Base-by-base conservation (phyloP, 805 yeast genomes). In the Saccharomyces kudriavzevii region DNA sequence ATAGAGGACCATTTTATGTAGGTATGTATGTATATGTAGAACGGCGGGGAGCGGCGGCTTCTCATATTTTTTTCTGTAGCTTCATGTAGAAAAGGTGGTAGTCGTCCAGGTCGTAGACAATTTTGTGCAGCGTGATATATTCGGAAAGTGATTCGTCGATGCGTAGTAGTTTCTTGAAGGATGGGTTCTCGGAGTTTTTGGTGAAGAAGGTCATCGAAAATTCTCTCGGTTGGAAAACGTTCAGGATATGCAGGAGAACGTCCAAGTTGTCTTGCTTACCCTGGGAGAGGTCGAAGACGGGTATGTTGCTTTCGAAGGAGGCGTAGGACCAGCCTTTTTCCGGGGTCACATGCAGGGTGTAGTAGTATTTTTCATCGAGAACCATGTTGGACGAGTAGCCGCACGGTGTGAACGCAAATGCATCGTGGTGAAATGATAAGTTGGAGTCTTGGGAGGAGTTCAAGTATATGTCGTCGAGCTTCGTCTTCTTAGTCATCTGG, bases 251-350 rank as follows among this genome's bases (percentile, higher is more conserved):
- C 45, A 71, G 59, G 56, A 88, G 69, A 9, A 89, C 82, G n/a
- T 77, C 78, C 30, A 77, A 65, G 61, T 84, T 80, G 57, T 75
- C 70, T 40, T 74, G 73, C 13, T 67, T 60, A 29, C 68, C 56
- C 61, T 59, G 47, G 62, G 75, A 57, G 52, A 74, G 54, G 47
- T 70, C 57, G 49, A 58, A 60, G 10, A 80, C 72, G 6, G 86
- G 84, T 45, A 83, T 88, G 68, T 89, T 92, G 22, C 97, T 83
- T 68, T 94, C 98, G 69, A 94, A 94, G 9, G 96, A 87, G 4
- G 98, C 98, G 70, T 92, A 92, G 4, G 97, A 89, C 89, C 95
- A 92, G 40, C 92, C 96, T 24, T 76, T 68, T 67, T 94, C 98
- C 0, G 98, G 98, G 0, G 99, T 94, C 45, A 94, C 87, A 67